phyloP scores from a whole-genome alignment of 2,329 filamentous ascomycete species.

The Penicillium sp. region DNA sequence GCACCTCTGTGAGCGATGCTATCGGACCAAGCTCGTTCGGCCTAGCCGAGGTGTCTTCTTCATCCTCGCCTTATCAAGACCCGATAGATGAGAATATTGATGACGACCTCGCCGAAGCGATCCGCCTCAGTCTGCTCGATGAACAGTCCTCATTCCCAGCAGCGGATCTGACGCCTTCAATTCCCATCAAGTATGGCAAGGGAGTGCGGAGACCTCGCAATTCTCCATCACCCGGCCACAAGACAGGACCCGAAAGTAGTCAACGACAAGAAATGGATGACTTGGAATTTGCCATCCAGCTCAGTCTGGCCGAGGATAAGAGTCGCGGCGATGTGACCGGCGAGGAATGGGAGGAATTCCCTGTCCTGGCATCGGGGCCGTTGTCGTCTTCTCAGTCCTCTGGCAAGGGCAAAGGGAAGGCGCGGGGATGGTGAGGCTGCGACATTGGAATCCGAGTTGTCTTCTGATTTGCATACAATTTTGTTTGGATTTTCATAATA shows the following conservation, averaged over 20 bases:
- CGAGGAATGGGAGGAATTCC: slow-evolving; percentile 39
- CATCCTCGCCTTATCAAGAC: slow-evolving; percentile 42
- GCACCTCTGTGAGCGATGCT: slow-evolving; percentile 44
- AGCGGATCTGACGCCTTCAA: slow-evolving; percentile 28
- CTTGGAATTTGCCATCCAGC: slow-evolving; percentile 63
- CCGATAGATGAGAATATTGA: slow-evolving; percentile 56
- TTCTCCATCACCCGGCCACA: slow-evolving; percentile 21
- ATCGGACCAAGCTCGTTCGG: slow-evolving; percentile 38
- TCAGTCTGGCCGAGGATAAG: slow-evolving; percentile 64
- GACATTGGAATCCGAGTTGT: neutral
- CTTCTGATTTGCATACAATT: slow-evolving; percentile 1
- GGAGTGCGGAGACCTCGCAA: slow-evolving; percentile 22
- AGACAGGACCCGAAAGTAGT: slow-evolving; percentile 39
- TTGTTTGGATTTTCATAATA: neutral
- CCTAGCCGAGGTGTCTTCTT: slow-evolving; percentile 38
- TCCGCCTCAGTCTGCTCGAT: slow-evolving; percentile 56
- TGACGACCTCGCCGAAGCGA: slow-evolving; percentile 65
- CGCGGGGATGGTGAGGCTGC: slow-evolving; percentile 29
- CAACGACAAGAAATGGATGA: slow-evolving; percentile 57
- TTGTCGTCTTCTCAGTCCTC: slow-evolving; percentile 28
- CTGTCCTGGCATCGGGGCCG: slow-evolving; percentile 25
- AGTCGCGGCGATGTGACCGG: slow-evolving; percentile 42
- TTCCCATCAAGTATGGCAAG: slow-evolving; percentile 44
- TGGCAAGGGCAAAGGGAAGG: slow-evolving; percentile 42
- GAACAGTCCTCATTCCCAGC: slow-evolving; percentile 27